phyloP scores from a whole-genome alignment of 352 stramenopile genomes.

The Pythium folliculosum region DNA sequence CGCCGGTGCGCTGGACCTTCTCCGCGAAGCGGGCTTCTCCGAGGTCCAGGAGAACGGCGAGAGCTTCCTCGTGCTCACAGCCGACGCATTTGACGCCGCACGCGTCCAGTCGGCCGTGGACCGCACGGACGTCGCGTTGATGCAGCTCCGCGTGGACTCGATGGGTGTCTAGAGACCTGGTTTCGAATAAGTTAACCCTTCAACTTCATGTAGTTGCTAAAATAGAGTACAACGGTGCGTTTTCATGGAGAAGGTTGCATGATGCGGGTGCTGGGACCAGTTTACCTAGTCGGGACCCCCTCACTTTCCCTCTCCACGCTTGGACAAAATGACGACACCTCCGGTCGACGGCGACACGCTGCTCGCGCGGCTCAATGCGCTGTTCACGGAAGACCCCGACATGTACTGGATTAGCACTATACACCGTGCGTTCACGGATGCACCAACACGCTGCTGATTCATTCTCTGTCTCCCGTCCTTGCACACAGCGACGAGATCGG shows the following conservation, averaged over 20 bases:
- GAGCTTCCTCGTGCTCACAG: constrained; percentile 55
- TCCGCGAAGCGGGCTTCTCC: constrained; percentile 60
- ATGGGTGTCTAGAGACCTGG: neutral
- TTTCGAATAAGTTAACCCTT: constrained; percentile 27
- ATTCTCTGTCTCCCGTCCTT: neutral
- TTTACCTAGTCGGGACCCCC: neutral
- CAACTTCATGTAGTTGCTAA: constrained; percentile 5
- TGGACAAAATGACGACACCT: constrained; percentile 5
- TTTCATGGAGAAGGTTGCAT: too few species aligned
- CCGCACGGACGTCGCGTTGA: constrained; percentile 63
- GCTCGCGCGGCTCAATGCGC: constrained; percentile 37
- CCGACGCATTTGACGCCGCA: constrained; percentile 37
- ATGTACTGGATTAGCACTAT: constrained; percentile 40
- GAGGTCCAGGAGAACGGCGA: constrained; percentile 46
- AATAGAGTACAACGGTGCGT: constrained; percentile 18
- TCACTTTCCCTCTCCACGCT: neutral
- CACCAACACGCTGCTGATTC: neutral
- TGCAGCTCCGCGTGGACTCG: constrained; percentile 64
- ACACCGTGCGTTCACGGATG: neutral
- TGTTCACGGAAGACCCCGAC: constrained; percentile 66
- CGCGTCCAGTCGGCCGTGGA: constrained; percentile 62
- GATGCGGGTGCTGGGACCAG: neutral
- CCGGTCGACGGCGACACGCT: constrained; percentile 31
- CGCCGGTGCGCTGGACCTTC: constrained; percentile 50
- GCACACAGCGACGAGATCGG: constrained; percentile 72